Evolutionary conservation across 805 yeast genomes (phyloP), one percentile per base, ranked within the genome.

Genomic region (Kodamaea kakaduensis): DNA sequence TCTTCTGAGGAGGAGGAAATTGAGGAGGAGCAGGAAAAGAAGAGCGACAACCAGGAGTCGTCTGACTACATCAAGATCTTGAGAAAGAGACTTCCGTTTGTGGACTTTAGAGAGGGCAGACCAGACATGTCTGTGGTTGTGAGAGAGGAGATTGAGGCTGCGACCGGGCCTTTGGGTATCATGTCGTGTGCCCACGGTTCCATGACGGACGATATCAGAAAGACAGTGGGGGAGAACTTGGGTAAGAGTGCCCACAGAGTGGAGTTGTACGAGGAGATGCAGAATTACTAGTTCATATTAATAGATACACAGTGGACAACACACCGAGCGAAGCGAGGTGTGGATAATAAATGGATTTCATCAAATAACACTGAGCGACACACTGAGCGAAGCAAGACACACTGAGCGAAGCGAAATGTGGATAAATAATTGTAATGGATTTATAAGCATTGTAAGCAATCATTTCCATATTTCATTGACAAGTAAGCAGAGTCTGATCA

Each of bases 161-260:
- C 67, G 13, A 40, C 43, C 10, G 73, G 73, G 6, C 48, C 73
- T 5, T 44, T 68, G 34, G 77, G 73, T 1, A 54, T 75, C 43
- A 69, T 67, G 36, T 61, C 69, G 3, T 75, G 80, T 59, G 76
- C 74, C 16, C 74, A 71, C 51, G 61, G 67, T 17, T 41, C 58
- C 17, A 60, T 72, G 61, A 69, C 60, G 24, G 67, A 61, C 41
- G 57, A 50, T 5, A 41, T 53, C 29, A 54, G 69, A 50, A 44
- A 38, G 25, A 42, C 56, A 1, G 50, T 63, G 20, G 56, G 48
- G 8, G 38, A 49, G 36, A 56, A 54, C 41, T 48, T 64, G 43
- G 45, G 43, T 17, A 45, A 45, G 19, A 39, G 54, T 8, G 45
- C 48, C 34, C 45, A 52, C 26, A 51, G 67, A 35, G 61, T 64